Conservation (phyloP, 208 protist genomes). For the Novymonas esmeraldas region DNA sequence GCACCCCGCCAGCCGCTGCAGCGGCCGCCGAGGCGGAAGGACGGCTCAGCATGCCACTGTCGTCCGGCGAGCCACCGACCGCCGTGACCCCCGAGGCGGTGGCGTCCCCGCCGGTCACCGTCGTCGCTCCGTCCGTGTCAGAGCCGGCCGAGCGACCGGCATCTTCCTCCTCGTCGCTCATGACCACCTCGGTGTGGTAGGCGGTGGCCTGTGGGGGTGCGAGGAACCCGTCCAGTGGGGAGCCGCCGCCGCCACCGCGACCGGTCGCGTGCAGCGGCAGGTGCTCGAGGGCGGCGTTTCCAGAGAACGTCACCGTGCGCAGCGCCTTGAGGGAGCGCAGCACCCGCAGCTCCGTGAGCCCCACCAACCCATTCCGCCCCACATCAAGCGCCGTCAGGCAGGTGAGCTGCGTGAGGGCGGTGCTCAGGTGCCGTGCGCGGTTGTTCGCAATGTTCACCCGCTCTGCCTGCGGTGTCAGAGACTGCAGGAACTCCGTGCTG, state of each 20-base stretch:
- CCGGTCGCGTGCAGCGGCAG: conserved; percentile 1
- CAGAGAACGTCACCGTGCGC: conserved; percentile 37
- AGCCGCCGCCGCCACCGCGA: background rate
- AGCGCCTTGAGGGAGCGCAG: conserved; percentile 32
- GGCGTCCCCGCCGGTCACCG: too few relatives aligned
- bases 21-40: too few relatives aligned
- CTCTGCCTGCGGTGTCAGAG: conserved; percentile 56
- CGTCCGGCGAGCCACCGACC: too few relatives aligned
- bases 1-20: too few relatives aligned
- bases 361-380: conserved; percentile 14
- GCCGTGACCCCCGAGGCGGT: too few relatives aligned
- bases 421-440: conserved; percentile 35
- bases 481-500: conserved; percentile 47
- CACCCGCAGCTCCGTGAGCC: conserved; percentile 23
- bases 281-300: conserved; percentile 32
- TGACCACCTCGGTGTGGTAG: conserved; percentile 37
- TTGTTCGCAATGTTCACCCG: conserved; percentile 64
- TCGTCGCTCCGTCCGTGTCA: background rate
- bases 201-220: conserved; percentile 3
- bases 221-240: background rate
- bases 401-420: conserved; percentile 43
- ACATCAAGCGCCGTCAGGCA: conserved; percentile 29
- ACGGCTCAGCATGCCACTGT: too few relatives aligned
- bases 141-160: background rate
- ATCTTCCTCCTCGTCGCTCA: conserved; percentile 31